phyloP scores from a whole-genome alignment of 257 asterid genomes.

The Prunella vulgaris region DNA sequence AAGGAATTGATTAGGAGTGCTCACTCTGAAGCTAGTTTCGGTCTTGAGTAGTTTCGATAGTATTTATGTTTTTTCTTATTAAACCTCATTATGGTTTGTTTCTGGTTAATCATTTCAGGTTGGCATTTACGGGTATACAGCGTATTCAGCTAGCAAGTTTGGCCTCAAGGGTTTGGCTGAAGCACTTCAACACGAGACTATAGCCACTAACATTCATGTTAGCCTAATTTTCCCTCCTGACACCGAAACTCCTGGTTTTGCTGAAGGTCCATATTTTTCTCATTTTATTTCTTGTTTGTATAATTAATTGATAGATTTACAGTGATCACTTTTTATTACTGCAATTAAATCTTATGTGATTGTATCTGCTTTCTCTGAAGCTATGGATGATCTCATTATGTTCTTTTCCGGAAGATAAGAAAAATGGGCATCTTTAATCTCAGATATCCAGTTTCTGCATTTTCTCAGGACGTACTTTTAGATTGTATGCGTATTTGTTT shows the following conservation, averaged over 20 bases:
- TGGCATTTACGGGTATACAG: constrained; percentile 93
- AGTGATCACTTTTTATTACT: neutral
- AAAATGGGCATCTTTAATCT: neutral
- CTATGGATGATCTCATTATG: neutral
- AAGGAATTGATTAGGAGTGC: neutral
- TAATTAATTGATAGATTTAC: neutral
- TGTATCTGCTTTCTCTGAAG: neutral
- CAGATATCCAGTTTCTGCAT: neutral
- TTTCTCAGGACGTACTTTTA: neutral
- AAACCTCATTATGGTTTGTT: neutral
- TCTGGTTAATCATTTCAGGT: constrained; percentile 45
- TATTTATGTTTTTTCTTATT: neutral
- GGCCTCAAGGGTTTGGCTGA: constrained; percentile 98
- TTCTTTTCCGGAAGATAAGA: neutral
- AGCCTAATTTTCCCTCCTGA: constrained; percentile 94
- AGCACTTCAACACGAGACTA: constrained; percentile 85
- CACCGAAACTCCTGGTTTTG: constrained; percentile 94
- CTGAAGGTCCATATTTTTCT: constrained; percentile 48
- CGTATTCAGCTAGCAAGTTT: constrained; percentile 92
- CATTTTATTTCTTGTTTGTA: neutral
- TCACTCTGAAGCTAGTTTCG: neutral
- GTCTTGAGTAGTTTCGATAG: neutral
- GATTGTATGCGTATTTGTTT: neutral
- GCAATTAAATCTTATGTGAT: neutral
- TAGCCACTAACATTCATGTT: constrained; percentile 77